Base-by-base conservation (phyloP, 1,284 basidiomycete species). In the Neonothopanus nambi region DNA sequence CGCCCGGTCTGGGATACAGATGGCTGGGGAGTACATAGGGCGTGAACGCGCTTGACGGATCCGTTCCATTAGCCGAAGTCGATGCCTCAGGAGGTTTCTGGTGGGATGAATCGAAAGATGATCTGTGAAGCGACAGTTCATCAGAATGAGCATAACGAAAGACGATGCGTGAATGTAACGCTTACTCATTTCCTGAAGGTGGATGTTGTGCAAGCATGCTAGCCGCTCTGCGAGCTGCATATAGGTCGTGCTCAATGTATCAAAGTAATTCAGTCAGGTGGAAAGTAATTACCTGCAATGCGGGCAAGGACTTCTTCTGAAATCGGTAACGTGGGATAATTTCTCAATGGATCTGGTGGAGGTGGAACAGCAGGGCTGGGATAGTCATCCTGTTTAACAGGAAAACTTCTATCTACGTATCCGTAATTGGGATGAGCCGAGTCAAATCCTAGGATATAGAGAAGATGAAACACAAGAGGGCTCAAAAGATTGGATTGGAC, bases 401-500 rank as follows among this genome's bases (percentile, higher is more conserved):
- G 20, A 30, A 48, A 0, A 43, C 12, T 13, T 36, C n/a, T n/a
- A n/a, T 13, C n/a, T 26, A 36, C 47, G 40, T 38, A 5, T 35
- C 8, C 13, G 20, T 42, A 42, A 4, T 21, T 28, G 5, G 43
- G 23, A 21, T 5, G 5, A 3, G 43, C 21, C 28, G 13, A 13
- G 12, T 26, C 24, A n/a, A 45, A 45, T 12, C 24, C 43, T 45
- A 24, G n/a, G n/a, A n/a, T n/a, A n/a, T n/a, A n/a, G 5, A 6
- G 12, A 8, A 45, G 28, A 24, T 5, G 17, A 45, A 30, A 13
- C 7, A 26, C 3, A 30, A n/a, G 43, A 5, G 24, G 9, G 5
- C 23, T 12, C 13, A 20, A 5, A 30, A 5, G 9, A 26, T 11
- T 26, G 15, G 17, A 13, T 37, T 23, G 23, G n/a, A 59, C 65